phyloP scores from a whole-genome alignment of 2,329 filamentous ascomycete species.

The Diaporthe helianthi region DNA sequence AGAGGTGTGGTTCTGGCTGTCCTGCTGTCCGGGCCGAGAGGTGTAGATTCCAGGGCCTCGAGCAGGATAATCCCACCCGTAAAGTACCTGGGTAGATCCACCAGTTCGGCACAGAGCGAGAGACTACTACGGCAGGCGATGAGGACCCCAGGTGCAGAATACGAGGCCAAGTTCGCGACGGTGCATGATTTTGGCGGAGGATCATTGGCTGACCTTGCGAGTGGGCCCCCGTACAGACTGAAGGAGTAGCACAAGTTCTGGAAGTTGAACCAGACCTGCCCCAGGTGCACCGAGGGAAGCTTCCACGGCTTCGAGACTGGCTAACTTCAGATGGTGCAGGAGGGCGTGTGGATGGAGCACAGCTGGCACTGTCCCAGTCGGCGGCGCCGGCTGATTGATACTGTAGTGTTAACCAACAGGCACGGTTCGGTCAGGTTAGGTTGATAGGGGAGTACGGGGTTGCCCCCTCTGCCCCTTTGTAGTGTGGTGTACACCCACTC shows the following conservation, averaged over 20 bases:
- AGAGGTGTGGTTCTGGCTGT: conserved; percentile 1
- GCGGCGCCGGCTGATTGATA: background rate
- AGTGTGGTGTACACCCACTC: conserved; percentile 8
- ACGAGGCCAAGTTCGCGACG: conserved; percentile 14
- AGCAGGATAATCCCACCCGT: conserved; percentile 24
- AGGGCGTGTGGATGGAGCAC: background rate
- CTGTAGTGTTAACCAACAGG: background rate
- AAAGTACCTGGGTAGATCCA: conserved; percentile 7
- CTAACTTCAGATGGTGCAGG: conserved; percentile 10
- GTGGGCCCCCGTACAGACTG: background rate
- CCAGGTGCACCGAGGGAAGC: background rate
- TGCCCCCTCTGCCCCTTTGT: background rate
- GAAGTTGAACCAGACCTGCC: conserved; percentile 6
- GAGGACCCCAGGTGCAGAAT: conserved; percentile 28
- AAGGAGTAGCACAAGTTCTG: background rate
- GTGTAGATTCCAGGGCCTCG: conserved; percentile 19
- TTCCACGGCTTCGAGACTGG: background rate
- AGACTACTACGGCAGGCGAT: conserved; percentile 28
- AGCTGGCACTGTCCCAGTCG: conserved; percentile 1
- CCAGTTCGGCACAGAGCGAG: conserved; percentile 21
- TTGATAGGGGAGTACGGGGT: conserved; percentile 12
- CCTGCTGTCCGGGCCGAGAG: conserved; percentile 15
- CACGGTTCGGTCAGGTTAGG: conserved; percentile 19
- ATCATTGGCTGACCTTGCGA: background rate
- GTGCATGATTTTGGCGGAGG: conserved; percentile 27